Evolutionary conservation across 2,329 filamentous ascomycete genomes (phyloP), one percentile per base, ranked within the genome.

Genomic region (Colletotrichum costaricense): DNA sequence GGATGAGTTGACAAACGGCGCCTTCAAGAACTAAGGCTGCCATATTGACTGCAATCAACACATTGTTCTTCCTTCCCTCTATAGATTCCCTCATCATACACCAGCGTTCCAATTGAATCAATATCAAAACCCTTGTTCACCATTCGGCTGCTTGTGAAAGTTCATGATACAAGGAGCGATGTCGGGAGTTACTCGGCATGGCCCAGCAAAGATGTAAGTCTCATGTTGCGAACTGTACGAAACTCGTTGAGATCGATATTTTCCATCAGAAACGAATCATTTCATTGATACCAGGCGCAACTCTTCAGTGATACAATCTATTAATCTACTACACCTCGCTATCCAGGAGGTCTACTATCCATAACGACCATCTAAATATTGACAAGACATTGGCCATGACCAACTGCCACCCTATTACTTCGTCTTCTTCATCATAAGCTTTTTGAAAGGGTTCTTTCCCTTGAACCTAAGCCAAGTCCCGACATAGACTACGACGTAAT

Each of bases 401-500:
- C 28, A 33, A n/a, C 55, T 52, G 9, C 63, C 52, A 7, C 38
- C 63, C 72, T 78, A 78, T 63, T 72, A 72, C 76, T 78, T 82
- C 74, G 78, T 72, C 76, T 78, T 72, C 76, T 78, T 82, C 42
- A 76, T 74, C 55, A 82, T 19, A 7, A 82, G 2, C 1, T 77
- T 75, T 73, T 80, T 81, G 3, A 85, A 56, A 0, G 82, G 82
- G 28, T 84, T 85, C 77, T 79, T 84, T 0, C 80, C 83, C 52
- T 79, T 78, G 72, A 85, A 86, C n/a, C 78, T 78, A 63, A 84
- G 52, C 78, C 80, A 86, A 0, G 84, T 86, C 5, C 81, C 79
- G 0, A 83, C 24, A 59, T 81, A 86, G 0, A 86, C 80, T 2
- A 86, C 58, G 1, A 69, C 74, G 65, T 84, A 93, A 74, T 94